phyloP scores from a whole-genome alignment of 1,284 basidiomycete species.

The Heliocybe sulcata region DNA sequence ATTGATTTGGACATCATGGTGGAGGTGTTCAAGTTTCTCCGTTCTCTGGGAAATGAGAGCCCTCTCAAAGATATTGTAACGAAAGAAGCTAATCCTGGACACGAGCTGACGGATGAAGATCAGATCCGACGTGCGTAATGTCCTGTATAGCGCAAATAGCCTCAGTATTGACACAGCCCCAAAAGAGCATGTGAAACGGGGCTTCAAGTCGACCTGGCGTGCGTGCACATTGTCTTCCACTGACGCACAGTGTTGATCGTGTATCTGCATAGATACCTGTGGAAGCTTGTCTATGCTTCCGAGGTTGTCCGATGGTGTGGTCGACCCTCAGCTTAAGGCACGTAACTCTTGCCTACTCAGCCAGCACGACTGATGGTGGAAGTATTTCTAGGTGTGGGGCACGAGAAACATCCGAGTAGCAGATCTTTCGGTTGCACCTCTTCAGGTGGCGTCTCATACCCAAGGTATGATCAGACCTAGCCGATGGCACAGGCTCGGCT shows the following conservation, averaged over 20 bases:
- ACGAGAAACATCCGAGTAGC: slow-evolving; percentile 45
- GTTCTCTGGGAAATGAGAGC: slow-evolving; percentile 31
- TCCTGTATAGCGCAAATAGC: background rate
- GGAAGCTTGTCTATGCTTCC: slow-evolving; percentile 56
- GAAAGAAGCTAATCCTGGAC: slow-evolving; percentile 31
- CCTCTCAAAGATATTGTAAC: slow-evolving; percentile 33
- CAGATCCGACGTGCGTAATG: slow-evolving; percentile 12
- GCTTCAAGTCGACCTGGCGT: slow-evolving; percentile 22
- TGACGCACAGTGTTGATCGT: background rate
- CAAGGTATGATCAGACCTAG: slow-evolving; percentile 14
- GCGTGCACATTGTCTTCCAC: slow-evolving; percentile 7
- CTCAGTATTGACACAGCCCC: slow-evolving; percentile 18
- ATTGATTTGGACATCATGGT: slow-evolving; percentile 39
- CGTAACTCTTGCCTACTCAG: background rate
- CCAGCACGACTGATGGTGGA: background rate
- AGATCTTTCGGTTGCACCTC: slow-evolving; percentile 37
- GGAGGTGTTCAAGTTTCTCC: slow-evolving; percentile 41
- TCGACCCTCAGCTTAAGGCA: slow-evolving; percentile 40
- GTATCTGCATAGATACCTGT: slow-evolving; percentile 21
- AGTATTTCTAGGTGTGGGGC: slow-evolving; percentile 32
- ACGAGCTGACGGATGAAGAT: slow-evolving; percentile 20
- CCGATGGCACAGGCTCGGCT: background rate
- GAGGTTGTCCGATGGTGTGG: slow-evolving; percentile 47
- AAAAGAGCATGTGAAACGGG: slow-evolving; percentile 24
- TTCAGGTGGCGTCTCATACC: slow-evolving; percentile 36